Base-by-base conservation (phyloP, 148 eudicot species). In the Suaeda aralocaspica region DNA sequence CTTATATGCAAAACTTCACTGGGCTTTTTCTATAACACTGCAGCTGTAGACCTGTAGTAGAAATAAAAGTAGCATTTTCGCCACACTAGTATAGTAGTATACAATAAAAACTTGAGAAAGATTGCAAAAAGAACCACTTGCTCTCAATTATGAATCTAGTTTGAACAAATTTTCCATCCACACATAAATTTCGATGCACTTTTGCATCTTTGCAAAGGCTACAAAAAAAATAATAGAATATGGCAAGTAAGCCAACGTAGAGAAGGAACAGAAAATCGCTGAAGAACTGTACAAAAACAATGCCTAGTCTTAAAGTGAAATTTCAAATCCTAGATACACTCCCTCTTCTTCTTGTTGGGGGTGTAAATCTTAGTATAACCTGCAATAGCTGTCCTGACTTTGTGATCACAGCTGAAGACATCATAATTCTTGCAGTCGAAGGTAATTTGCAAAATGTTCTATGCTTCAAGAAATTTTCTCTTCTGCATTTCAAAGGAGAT, bases 261-360 rank as follows among this genome's bases (percentile, higher is more conserved):
- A 67, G 19, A 12, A 48, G 55, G 66, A 24, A 25, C 41, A 42
- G 57, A 59, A 26, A 48, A 52, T 68, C 34, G 6, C 65, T 55
- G 74, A 69, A 55, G 58, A 69, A 46, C 79, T 76, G 75, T 76
- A 76, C 79, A 76, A 71, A 76, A 64, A 64, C 55, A 66, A 71
- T 36, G 71, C 71, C 75, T 76, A 56, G 39, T 46, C 64, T 61
- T 31, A 60, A 34, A 21, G 30, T 49, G 16, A 46, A 34, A 22
- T 3, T 64, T 46, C 7, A n/a, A 64, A 58, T 57, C 67, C 65
- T 63, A 64, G 74, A 55, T 57, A 44, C 39, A 52, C 68, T 61
- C 74, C 66, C 69, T 14, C 78, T 15, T 51, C 44, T 39, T 59
- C 8, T 59, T 62, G 33, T 59, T 44, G 72, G 68, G 64, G 33